These are phyloP conservation scores for Thermochaetoides dissita DNA, from an alignment of 2,329 filamentous ascomycete species.

Conservation along the genomic window DNA sequence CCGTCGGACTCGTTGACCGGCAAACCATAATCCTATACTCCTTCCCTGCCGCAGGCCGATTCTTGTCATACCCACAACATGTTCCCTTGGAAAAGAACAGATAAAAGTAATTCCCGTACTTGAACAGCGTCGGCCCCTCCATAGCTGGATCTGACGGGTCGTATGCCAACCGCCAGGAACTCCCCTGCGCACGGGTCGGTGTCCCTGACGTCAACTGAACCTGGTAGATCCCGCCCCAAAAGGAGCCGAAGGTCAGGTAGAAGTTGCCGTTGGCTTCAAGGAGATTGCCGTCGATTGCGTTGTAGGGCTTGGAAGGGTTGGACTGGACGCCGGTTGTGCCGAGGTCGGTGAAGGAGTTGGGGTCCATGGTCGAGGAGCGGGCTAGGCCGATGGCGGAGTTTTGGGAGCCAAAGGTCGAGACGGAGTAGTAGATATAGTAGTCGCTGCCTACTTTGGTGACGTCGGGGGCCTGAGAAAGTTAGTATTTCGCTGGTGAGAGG, in stretches of 20 bases:
- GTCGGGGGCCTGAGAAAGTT: constrained; percentile 42
- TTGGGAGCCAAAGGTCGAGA: constrained; percentile 48
- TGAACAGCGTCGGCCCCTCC: constrained; percentile 41
- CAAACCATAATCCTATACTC: constrained; percentile 53
- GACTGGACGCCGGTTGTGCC: constrained; percentile 33
- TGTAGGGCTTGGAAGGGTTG: constrained; percentile 26
- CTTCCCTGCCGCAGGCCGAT: constrained; percentile 34
- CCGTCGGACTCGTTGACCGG: constrained; percentile 33
- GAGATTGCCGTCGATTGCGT: constrained; percentile 40
- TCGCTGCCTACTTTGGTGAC: constrained; percentile 39
- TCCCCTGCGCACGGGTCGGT: constrained; percentile 20
- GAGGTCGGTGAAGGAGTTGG: constrained; percentile 38
- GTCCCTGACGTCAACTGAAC: constrained; percentile 24
- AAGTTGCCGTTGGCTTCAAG: constrained; percentile 22
- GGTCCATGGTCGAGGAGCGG: constrained; percentile 18
- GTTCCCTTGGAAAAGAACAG: constrained; percentile 45
- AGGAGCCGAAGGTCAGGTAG: constrained; percentile 43
- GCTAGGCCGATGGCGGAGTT: constrained; percentile 46
- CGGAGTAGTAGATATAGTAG: constrained; percentile 56
- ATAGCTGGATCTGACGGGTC: constrained; percentile 33
- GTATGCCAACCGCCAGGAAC: constrained; percentile 33
- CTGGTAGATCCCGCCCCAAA: constrained; percentile 46
- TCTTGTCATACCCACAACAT: constrained; percentile 43
- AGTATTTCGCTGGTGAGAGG: not conserved
- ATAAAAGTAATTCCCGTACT: constrained; percentile 43